Base-by-base conservation (phyloP, 1,284 basidiomycete genomes). In the Agroathelia rolfsii region DNA sequence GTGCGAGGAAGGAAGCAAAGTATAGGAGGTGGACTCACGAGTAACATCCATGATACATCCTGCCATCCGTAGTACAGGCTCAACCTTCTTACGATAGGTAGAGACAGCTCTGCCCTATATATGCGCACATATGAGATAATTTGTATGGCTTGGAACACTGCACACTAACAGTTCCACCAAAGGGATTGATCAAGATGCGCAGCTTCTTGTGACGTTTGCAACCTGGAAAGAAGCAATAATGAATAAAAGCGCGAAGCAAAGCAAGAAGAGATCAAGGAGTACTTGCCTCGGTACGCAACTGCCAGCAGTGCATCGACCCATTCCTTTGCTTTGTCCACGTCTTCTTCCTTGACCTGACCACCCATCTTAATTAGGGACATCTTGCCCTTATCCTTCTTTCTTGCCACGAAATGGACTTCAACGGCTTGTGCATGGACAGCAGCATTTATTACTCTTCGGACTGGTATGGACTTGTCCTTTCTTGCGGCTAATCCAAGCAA, bases 151-250 rank as follows among this genome's bases (percentile, higher is more conserved):
- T n/a, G n/a, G 11, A 30, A 28, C 7, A 57, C 67, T 16, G 24
- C 5, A 18, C 43, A 34, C 58, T 21, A 45, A 83, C 81, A 18
- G 64, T 62, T 2, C 93, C 93, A 37, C 92, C 83, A 33, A 73
- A 61, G 2, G 93, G 93, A 52, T 97, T 97, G 41, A 96, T 67
- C n/a, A 96, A 55, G 2, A 96, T 64, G 39, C 76, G 69, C 14
- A 90, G 56, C 14, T 55, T 50, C 35, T 70, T 60, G 35, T 54
- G 51, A 6, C 65, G 73, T 38, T 68, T 63, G 13, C 72, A 51
- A 15, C 64, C 81, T 72, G 44, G 25, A 30, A 30, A 33, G 36
- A 30, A 40, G 11, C 31, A 21, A 36, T 3, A 41, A 34, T 3
- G 23, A 3, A 2, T 32, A 15, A 30, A 21, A 31, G 20, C 17